Evolutionary conservation across 345 rosid genomes (phyloP).

Genomic region (Eucalyptus leucophloia): DNA sequence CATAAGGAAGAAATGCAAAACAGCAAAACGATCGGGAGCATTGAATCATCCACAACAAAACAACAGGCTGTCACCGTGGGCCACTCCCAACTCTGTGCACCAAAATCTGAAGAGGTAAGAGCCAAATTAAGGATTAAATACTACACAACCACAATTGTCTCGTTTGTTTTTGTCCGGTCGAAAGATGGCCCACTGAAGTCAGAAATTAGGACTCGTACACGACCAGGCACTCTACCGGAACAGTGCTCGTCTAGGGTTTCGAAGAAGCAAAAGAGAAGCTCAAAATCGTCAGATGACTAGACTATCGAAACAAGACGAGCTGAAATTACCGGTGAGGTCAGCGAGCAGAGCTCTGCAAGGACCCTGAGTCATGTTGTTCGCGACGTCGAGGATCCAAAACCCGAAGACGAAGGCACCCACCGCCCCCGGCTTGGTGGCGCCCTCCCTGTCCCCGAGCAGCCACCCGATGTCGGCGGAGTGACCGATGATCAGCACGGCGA

Average conservation of each 20-base stretch:
- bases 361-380: slow-evolving; percentile 93
- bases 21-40: background rate
- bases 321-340: slow-evolving; percentile 72
- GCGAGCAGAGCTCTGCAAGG: slow-evolving; percentile 96
- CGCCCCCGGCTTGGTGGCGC: slow-evolving; percentile 53
- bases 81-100: background rate
- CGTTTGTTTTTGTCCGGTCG: background rate
- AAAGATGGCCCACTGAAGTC: background rate
- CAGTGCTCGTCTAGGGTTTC: background rate
- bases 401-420: slow-evolving; percentile 66
- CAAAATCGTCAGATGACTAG: background rate
- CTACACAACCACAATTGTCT: background rate
- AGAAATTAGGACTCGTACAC: background rate
- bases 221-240: background rate
- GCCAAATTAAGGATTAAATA: background rate
- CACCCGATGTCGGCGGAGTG: slow-evolving; percentile 90
- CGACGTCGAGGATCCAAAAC: slow-evolving; percentile 90
- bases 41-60: background rate
- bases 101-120: background rate
- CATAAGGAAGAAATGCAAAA: background rate
- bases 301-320: background rate
- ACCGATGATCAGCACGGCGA: slow-evolving; percentile 62
- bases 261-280: background rate
- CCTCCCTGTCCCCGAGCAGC: slow-evolving; percentile 64
- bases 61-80: background rate